Percentiles rank a stretch among this genome's conserved stretches.
phyloP scores from a whole-genome alignment of 2,329 filamentous ascomycete genomes.

The Xylariaceae sp. region DNA sequence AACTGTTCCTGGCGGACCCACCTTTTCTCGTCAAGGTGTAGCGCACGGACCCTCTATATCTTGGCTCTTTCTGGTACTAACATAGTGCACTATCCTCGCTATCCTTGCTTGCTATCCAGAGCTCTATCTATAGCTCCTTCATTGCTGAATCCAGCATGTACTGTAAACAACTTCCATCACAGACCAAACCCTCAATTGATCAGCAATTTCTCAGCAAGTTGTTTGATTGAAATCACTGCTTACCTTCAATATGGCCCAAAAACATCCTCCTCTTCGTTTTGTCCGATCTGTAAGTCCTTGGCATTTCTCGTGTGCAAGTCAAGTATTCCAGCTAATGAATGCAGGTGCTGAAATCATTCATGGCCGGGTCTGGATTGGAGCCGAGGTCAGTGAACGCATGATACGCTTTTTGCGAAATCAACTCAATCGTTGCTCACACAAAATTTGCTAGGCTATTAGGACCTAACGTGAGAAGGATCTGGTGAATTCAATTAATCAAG shows the following conservation, averaged over 20 bases:
- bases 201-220: no score
- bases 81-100: no score
- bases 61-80: no score
- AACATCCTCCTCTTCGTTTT: slow-evolving; percentile 64
- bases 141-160: no score
- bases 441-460: slow-evolving; percentile 46
- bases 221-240: not conserved
- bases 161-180: no score
- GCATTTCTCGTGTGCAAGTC: not conserved
- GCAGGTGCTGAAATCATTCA: slow-evolving; percentile 85
- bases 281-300: slow-evolving; percentile 64
- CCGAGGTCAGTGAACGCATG: slow-evolving; percentile 67
- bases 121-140: no score
- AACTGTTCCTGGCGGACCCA: not conserved
- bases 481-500: not conserved
- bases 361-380: slow-evolving; percentile 84
- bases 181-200: no score
- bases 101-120: no score
- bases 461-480: slow-evolving; percentile 44
- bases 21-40: slow-evolving; percentile 1
- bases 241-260: slow-evolving; percentile 30
- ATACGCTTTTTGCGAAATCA: not conserved
- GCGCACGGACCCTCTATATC: slow-evolving; percentile 24
- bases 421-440: not conserved
- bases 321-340: slow-evolving; percentile 5